Base-by-base conservation (phyloP, 2,329 filamentous ascomycete genomes). In the Erysiphe pulchra region DNA sequence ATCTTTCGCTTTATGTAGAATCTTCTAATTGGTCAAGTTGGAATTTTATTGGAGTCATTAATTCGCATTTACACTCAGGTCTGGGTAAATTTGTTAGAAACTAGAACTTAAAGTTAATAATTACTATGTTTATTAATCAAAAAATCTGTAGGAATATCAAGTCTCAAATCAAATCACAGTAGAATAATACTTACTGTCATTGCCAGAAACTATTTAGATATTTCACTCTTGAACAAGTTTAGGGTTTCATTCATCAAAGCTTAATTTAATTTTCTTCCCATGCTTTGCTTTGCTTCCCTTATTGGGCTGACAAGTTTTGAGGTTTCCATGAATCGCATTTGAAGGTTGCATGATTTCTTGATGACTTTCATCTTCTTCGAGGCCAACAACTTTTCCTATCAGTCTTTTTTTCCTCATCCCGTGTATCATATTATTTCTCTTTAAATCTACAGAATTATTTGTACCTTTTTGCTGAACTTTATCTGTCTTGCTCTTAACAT, bases 221-320 rank as follows among this genome's bases (percentile, higher is more conserved):
- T 3, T 24, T 24, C 20, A 6, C 20, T 24, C 20, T 24, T 24
- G 3, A 24, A 24, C 3, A 6, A 24, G 3, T 24, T 24, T 3
- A 24, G 6, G 20, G 6, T 24, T 24, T 51, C 47, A 58, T 42
- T 73, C 70, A 16, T 76, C 73, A 55, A 79, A 79, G 58, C 75
- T 79, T 41, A 79, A 62, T 61, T 78, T 78, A 48, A 79, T 71
- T 62, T 77, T 77, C 57, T 75, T 59, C 2, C 47, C 56, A 40
- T 59, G 60, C 57, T 75, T 58, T 6, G 52, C 54, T 45, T 28
- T 30, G 24, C 57, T 57, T 20, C 48, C 51, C 37, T 55, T 52
- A 37, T 51, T 48, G 12, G 32, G 36, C 28, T 56, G 56, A 47
- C 55, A 58, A 20, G 38, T 49, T 9, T 43, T 42, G 10, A 42